phyloP scores from a whole-genome alignment of 148 eudicot genomes.

The Vaccinium darrowii region DNA sequence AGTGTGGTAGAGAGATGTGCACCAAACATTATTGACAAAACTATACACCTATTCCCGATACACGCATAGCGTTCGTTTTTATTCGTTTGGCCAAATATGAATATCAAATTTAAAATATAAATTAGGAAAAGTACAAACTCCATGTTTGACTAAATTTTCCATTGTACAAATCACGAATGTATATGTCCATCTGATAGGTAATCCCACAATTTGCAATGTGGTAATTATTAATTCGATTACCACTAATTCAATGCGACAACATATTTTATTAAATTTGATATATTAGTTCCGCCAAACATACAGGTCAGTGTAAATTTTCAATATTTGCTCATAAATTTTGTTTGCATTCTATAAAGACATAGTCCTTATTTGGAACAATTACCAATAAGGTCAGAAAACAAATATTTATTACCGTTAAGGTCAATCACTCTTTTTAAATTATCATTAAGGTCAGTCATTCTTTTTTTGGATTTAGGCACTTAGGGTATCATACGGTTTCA shows the following conservation, averaged over 20 bases:
- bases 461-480: no score
- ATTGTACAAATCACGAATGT: no score
- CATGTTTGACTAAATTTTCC: no score
- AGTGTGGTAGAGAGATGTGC: no score
- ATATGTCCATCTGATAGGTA: neutral
- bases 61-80: neutral
- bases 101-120: neutral
- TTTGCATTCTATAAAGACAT: neutral
- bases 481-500: no score
- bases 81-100: neutral
- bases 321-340: neutral
- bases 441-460: no score
- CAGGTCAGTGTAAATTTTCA: neutral
- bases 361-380: no score
- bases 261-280: slow-evolving; percentile 2
- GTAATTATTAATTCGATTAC: neutral
- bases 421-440: no score
- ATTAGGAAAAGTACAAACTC: no score
- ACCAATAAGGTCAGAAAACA: no score
- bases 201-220: neutral
- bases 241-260: neutral
- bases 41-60: neutral
- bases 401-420: no score
- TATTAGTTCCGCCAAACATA: neutral
- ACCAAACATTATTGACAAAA: no score